Evolutionary conservation across 768 basidiomycete genomes (phyloP), one percentile per base, ranked within the genome.

Genomic region (Pleurotus ostreatus): DNA sequence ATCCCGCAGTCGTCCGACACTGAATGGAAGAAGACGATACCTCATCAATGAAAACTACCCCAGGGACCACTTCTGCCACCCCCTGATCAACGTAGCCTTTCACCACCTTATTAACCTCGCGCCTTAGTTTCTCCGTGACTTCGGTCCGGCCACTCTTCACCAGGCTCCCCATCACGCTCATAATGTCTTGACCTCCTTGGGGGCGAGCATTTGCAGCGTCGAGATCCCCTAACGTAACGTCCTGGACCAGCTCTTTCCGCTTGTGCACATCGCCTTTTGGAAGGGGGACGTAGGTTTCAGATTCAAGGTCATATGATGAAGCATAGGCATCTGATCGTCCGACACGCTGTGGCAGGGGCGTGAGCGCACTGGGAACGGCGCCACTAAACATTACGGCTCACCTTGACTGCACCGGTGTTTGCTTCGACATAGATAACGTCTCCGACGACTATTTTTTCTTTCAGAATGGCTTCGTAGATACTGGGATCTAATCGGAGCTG

Each of bases 1-100:
- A 51, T 55, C 12, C 34, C 40, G 62, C 52, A 65, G 39, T 55
- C 38, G 51, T 46, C 43, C 16, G 40, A 20, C 30, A 38, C 30
- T 40, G 47, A 23, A 59, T 20, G 44, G 30, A 18, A 47, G 49
- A 56, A 40, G 23, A 46, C 20, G 49, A 34, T 49, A 97, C 96
- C 83, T 99, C 97, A 68, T 98, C 97, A 59, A 99, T 95, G 71
- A 99, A 99, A 12, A 98, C 87, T 3, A 99, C 96, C 3, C 97
- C 97, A 7, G 97, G 97, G 1, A 99, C 89, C 20, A 98, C 85
- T 72, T 99, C 97, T 9, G 97, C 97, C 2, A 98, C 94, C 30
- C 96, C 96, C 69, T 98, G 95, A 65, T 98, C 96, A 37, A 98
- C 96, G 68, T 98, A 98, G 37, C 90, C 83, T 71, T 97, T 91